Conservation (phyloP, 352 stramenopile species). For the Pythium sp. region DNA sequence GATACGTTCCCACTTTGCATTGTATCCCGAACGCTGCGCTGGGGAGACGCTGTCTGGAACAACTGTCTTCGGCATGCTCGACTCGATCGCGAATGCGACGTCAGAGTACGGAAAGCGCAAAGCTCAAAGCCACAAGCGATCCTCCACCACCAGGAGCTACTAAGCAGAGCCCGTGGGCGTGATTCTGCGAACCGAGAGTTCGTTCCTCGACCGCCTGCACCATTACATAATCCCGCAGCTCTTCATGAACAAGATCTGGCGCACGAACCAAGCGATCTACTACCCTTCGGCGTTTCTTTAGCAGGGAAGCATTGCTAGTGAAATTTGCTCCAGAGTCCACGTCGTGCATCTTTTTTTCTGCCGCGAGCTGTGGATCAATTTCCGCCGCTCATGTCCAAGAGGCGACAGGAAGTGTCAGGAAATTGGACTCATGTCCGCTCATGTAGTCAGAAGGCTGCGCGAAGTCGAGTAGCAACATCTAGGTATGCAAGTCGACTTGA, state of each 20-base stretch:
- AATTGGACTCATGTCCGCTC: not conserved
- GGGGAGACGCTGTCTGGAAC: not conserved
- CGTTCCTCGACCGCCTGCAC: slow-evolving; percentile 7
- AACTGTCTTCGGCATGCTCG: not conserved
- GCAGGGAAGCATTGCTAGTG: not conserved
- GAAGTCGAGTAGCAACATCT: not conserved
- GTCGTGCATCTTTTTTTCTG: slow-evolving; percentile 10
- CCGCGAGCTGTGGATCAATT: slow-evolving; percentile 16
- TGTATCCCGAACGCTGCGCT: not conserved
- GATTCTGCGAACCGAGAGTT: slow-evolving; percentile 2
- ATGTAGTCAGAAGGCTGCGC: not conserved
- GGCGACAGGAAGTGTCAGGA: not conserved
- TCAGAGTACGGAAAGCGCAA: not conserved
- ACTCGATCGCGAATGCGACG: not conserved
- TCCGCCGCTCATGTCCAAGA: slow-evolving; percentile 5
- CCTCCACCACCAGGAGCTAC: not conserved
- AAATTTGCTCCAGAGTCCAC: slow-evolving; percentile 3
- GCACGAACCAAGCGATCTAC: slow-evolving; percentile 8
- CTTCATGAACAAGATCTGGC: not conserved
- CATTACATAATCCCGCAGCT: slow-evolving; percentile 12
- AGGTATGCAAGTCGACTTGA: slow-evolving; percentile 7
- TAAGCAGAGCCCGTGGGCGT: not conserved
- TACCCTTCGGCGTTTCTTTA: slow-evolving; percentile 8
- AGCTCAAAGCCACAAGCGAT: not conserved
- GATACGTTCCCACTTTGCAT: not conserved